Base-by-base conservation (phyloP, 2,329 filamentous ascomycete genomes). In the Aspergillus calidoustus region DNA sequence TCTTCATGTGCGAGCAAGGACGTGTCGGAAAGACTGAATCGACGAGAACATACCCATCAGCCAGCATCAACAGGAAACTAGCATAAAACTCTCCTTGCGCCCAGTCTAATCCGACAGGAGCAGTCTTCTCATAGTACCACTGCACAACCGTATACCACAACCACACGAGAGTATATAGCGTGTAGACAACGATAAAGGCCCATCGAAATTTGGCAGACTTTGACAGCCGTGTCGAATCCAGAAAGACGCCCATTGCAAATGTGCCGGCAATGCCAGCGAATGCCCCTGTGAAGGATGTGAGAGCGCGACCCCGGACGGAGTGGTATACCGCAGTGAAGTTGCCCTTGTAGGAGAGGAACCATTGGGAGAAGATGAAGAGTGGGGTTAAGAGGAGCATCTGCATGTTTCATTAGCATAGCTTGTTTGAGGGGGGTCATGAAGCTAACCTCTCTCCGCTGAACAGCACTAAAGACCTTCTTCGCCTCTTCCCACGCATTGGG, bases 141-240 rank as follows among this genome's bases (percentile, higher is more conserved):
- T 83, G 80, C 34, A 83, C 77, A n/a, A 79, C 71, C 34, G 81
- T 77, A 3, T 77, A 80, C 78, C 81, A 83, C 13, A 80, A 79
- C 80, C 81, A 83, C 0, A 78, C 80, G 0, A 76, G 73, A 23
- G 74, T 79, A 63, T 82, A 80, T 28, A 82, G 64, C 7, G 22
- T 25, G 23, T 28, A 48, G 6, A 72, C 52, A 0, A 79, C 76
- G n/a, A 82, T 80, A 7, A 82, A 60, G n/a, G 69, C 62, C 62
- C 76, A 83, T 74, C 49, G 75, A 77, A 48, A 48, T 19, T 48
- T 48, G 1, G 19, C 5, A 7, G 46, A 15, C 46, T 25, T 22
- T 2, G 46, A 25, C 7, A 48, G 13, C 2, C 22, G 46, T 8
- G 19, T 22, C 22, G 46, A 48, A 48, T 48, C 46, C 3, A 48